phyloP scores from a whole-genome alignment of 371 early-diverging fungal genomes.

The Apophysomyces sp. region DNA sequence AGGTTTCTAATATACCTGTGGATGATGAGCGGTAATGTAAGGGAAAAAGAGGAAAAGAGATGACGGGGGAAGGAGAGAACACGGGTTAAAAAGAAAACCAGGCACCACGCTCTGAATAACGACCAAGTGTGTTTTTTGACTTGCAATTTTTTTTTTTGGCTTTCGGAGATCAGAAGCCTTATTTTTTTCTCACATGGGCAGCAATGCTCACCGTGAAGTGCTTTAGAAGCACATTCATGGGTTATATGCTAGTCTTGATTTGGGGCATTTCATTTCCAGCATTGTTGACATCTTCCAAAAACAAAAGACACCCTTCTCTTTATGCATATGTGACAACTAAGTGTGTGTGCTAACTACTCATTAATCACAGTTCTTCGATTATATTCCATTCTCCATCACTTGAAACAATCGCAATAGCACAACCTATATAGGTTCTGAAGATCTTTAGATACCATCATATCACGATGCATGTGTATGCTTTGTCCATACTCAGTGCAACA shows the following conservation, averaged over 20 bases:
- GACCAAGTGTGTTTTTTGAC: not conserved
- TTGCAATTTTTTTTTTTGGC: conserved; percentile 1
- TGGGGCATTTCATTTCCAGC: not conserved
- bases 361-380: too few relatives aligned
- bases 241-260: not conserved
- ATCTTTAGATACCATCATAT: not conserved
- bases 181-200: not conserved
- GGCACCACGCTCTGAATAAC: not conserved
- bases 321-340: not conserved
- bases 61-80: conserved; percentile 3
- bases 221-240: not conserved
- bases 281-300: conserved; percentile 1
- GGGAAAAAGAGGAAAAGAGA: not conserved
- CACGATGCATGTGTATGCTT: not conserved
- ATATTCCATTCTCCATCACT: not conserved
- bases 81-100: conserved; percentile 3
- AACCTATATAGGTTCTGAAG: too few relatives aligned
- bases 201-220: not conserved
- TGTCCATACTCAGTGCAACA: not conserved
- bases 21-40: conserved; percentile 1
- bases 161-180: not conserved
- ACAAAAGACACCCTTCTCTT: not conserved
- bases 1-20: not conserved
- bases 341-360: too few relatives aligned
- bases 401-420: too few relatives aligned